Percentiles rank a stretch among this genome's conserved stretches.
phyloP scores from a whole-genome alignment of 2,329 filamentous ascomycete species.

The Colletotrichum musae region DNA sequence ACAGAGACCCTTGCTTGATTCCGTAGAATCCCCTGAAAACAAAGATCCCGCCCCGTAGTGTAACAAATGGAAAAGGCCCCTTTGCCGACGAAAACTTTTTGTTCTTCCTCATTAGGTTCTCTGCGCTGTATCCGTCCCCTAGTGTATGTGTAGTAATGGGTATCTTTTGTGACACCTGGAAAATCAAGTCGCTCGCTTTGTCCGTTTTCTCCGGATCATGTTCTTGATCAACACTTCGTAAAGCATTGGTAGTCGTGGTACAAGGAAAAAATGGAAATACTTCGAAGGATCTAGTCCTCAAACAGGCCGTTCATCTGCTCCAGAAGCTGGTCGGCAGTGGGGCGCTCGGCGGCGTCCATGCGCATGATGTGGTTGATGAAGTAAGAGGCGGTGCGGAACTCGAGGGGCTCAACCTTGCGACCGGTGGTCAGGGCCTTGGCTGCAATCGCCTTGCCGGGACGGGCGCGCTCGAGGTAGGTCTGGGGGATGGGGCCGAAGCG shows the following conservation, averaged over 20 bases:
- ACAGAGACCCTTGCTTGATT: not conserved
- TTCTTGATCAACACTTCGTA: not conserved
- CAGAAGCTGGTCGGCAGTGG: slow-evolving; percentile 34
- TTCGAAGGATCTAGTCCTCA: slow-evolving; percentile 14
- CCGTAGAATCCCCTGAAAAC: not conserved
- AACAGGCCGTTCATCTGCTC: slow-evolving; percentile 40
- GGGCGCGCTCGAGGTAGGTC: slow-evolving; percentile 36
- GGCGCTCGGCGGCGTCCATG: slow-evolving; percentile 39
- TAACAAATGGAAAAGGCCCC: slow-evolving; percentile 26
- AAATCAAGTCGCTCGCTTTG: slow-evolving; percentile 11
- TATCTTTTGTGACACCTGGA: slow-evolving; percentile 1
- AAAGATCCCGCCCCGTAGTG: not conserved
- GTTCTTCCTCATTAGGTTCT: slow-evolving; percentile 34
- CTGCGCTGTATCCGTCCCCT: slow-evolving; percentile 15
- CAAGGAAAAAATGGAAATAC: not conserved
- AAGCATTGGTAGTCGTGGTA: slow-evolving; percentile 3
- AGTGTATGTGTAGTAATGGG: not conserved
- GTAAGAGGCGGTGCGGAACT: slow-evolving; percentile 35
- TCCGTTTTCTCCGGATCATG: not conserved
- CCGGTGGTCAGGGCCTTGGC: slow-evolving; percentile 33
- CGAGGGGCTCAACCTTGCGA: slow-evolving; percentile 37
- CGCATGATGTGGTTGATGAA: slow-evolving; percentile 41
- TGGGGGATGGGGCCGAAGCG: slow-evolving; percentile 37
- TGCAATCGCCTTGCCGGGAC: slow-evolving; percentile 37
- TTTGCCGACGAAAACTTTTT: not conserved